Evolutionary conservation across 2,329 filamentous ascomycete species (phyloP).

Genomic region (Monosporascus sp.): DNA sequence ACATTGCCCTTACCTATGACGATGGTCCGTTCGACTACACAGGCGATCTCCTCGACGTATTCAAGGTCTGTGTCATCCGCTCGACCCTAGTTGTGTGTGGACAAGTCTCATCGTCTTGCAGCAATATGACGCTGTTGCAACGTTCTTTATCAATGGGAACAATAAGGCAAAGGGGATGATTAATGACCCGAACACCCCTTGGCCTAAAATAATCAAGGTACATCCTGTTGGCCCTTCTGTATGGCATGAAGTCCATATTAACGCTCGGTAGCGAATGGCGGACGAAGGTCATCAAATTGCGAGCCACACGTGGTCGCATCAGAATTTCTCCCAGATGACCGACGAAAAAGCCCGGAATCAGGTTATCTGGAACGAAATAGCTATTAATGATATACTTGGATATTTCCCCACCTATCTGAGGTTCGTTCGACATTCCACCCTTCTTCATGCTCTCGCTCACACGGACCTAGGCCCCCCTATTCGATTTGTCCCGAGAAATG

Average conservation of each 20-base stretch:
- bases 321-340: slow-evolving; percentile 26
- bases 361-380: slow-evolving; percentile 29
- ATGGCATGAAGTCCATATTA: slow-evolving; percentile 2
- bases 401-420: slow-evolving; percentile 29
- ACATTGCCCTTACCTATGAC: slow-evolving; percentile 22
- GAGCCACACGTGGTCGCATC: slow-evolving; percentile 29
- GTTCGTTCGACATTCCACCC: slow-evolving; percentile 6
- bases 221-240: neutral
- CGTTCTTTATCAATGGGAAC: slow-evolving; percentile 56
- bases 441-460: neutral
- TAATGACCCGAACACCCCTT: slow-evolving; percentile 33
- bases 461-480: slow-evolving; percentile 20
- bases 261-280: slow-evolving; percentile 24
- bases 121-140: slow-evolving; percentile 52
- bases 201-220: slow-evolving; percentile 25
- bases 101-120: slow-evolving; percentile 20
- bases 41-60: slow-evolving; percentile 14
- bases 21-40: slow-evolving; percentile 17
- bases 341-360: slow-evolving; percentile 24
- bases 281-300: slow-evolving; percentile 28
- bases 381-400: slow-evolving; percentile 27
- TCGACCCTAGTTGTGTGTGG: neutral
- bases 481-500: slow-evolving; percentile 26
- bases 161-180: slow-evolving; percentile 46
- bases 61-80: neutral